Conservation (phyloP, 768 basidiomycete species). For the Phlebiopsis gigantea region DNA sequence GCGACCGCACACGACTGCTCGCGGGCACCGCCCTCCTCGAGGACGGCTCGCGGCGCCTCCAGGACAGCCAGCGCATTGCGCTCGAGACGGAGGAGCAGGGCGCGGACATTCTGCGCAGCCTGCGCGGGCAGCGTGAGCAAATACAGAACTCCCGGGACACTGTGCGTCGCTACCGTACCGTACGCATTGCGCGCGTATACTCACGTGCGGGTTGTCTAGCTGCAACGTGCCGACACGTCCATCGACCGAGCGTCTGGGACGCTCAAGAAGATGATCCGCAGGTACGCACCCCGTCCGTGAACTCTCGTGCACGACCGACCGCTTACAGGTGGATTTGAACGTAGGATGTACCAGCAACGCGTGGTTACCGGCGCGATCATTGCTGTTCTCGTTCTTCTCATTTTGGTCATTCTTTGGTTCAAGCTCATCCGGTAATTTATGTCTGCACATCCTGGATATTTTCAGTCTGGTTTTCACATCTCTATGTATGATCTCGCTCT, state of each 20-base stretch:
- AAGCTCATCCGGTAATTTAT: conserved; percentile 48
- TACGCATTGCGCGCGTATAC: neutral
- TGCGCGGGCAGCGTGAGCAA: conserved; percentile 86
- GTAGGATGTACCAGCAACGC: conserved; percentile 96
- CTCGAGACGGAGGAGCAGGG: conserved; percentile 96
- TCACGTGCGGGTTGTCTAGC: conserved; percentile 36
- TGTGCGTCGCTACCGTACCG: no score
- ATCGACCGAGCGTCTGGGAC: conserved; percentile 92
- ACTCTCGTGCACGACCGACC: conserved; percentile 10
- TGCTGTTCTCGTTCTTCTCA: conserved; percentile 75
- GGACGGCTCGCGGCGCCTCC: conserved; percentile 78
- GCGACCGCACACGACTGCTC: conserved; percentile 76
- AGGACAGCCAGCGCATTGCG: conserved; percentile 89
- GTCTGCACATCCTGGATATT: neutral
- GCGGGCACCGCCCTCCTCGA: conserved; percentile 68
- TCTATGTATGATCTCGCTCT: conserved; percentile 6
- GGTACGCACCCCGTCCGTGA: conserved; percentile 46
- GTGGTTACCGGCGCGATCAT: conserved; percentile 86
- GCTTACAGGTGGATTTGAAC: conserved; percentile 23
- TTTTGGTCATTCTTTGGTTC: conserved; percentile 74
- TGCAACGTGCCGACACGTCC: conserved; percentile 79
- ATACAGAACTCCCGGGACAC: conserved; percentile 91
- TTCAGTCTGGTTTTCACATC: neutral
- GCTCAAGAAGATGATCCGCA: conserved; percentile 91
- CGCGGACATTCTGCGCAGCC: conserved; percentile 82